Evolutionary conservation across 1,139 yeast genomes (phyloP), one percentile per base, ranked within the genome.

Genomic region (Candida sanyaensis): DNA sequence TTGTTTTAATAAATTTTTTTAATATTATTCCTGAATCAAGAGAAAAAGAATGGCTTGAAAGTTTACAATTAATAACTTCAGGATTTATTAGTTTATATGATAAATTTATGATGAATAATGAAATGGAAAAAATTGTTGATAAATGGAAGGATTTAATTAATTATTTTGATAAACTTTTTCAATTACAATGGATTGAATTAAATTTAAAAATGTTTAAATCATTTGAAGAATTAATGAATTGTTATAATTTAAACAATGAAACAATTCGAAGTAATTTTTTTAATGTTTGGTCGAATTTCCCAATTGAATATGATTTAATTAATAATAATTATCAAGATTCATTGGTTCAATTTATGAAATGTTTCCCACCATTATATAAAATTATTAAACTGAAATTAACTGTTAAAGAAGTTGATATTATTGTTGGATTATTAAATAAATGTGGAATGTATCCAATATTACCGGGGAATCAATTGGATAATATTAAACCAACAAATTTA

Each of bases 401-500:
- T 6, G 23, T 60, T 5, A 56, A 62, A 2, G 75, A 75, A 56
- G 65, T 78, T 33, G 77, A 72, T 48, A 64, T 62, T 10, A 67
- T 83, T 17, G 62, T 85, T 40, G 62, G 65, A 21, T 66, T 78
- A 8, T 75, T 86, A 53, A 83, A 80, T 55, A 73, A 82, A 28
- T 81, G 88, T 49, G 80, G 86, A 1, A 70, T 87, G 47, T 87
- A 84, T 60, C 93, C 95, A 0, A 73, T 86, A 10, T 66, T 86
- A 26, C 83, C 86, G 5, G 76, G 71, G 13, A 69, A 67, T 46
- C 57, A 52, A 31, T 63, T 64, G 2, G 59, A 56, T 38, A 67
- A 69, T 32, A 51, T 51, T 6, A 71, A 66, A 45, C 84, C 86
- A 3, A 80, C 90, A 0, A 66, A 69, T 13, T 65, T 86, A 32